Evolutionary conservation across 257 asterid genomes (phyloP).

Genomic region (Ballota nigra): DNA sequence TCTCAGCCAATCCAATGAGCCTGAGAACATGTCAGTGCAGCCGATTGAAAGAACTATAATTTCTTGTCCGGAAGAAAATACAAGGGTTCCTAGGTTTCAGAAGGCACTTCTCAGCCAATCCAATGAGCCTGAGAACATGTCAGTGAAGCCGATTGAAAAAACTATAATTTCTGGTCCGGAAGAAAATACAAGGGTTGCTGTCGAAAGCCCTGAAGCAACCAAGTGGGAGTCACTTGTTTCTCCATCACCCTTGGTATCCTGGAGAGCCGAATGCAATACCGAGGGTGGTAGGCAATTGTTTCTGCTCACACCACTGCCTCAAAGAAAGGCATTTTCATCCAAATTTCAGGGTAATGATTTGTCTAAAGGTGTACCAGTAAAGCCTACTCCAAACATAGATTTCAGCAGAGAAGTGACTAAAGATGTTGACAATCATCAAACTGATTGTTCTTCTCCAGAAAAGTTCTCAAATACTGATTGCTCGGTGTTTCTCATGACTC

Average conservation of each 20-base stretch:
- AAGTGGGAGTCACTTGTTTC: constrained; percentile 72
- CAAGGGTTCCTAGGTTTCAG: constrained; percentile 72
- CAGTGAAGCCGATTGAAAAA: constrained; percentile 32
- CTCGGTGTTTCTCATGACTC: constrained; percentile 63
- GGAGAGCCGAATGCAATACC: constrained; percentile 72
- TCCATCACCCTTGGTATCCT: constrained; percentile 92
- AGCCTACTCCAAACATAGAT: constrained; percentile 33
- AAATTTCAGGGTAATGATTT: constrained; percentile 31
- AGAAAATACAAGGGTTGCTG: constrained; percentile 22
- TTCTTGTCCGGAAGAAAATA: no score
- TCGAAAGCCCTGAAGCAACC: constrained; percentile 60
- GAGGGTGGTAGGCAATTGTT: constrained; percentile 75
- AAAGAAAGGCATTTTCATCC: constrained; percentile 39
- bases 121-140: constrained; percentile 28
- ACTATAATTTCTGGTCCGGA: constrained; percentile 21
- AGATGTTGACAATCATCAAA: constrained; percentile 26
- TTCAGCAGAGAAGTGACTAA: constrained; percentile 23
- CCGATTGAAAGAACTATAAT: constrained; percentile 25
- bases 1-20: constrained; percentile 28
- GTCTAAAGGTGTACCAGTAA: constrained; percentile 25
- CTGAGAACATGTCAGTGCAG: constrained; percentile 35
- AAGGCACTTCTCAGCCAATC: constrained; percentile 41
- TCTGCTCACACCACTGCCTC: constrained; percentile 86
- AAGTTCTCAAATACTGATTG: constrained; percentile 31
- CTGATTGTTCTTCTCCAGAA: constrained; percentile 40